These are phyloP conservation scores for Irpex sp. DNA, from an alignment of 1,284 basidiomycete genomes.

Conservation along the genomic window DNA sequence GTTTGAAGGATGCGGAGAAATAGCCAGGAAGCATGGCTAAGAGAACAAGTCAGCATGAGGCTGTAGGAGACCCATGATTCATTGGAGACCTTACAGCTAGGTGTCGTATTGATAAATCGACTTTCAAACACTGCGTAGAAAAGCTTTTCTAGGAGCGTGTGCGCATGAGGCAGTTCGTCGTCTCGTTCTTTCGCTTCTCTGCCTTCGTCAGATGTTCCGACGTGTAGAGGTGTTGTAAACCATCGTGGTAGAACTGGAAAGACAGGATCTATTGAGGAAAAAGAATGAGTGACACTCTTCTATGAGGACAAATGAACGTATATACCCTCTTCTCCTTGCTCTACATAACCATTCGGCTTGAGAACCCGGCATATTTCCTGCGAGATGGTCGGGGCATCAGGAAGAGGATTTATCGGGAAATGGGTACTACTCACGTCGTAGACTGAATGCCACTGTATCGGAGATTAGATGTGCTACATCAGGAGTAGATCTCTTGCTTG, in stretches of 20 bases:
- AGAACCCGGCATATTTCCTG: conserved; percentile 71
- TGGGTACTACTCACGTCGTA: conserved; percentile 48
- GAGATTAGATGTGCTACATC: not conserved
- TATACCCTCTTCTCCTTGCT: conserved; percentile 67
- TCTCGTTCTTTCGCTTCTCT: conserved; percentile 16
- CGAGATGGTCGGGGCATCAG: not conserved
- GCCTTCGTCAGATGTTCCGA: conserved; percentile 6
- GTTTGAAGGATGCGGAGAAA: conserved; percentile 69
- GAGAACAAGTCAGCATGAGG: not conserved
- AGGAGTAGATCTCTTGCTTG: conserved; percentile 19
- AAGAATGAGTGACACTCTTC: not conserved
- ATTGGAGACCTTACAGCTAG: conserved; percentile 23
- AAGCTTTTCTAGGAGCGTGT: conserved; percentile 31
- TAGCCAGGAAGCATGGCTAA: conserved; percentile 62
- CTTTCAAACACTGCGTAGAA: conserved; percentile 32
- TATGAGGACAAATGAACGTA: not conserved
- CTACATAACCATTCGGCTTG: conserved; percentile 61
- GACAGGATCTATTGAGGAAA: conserved; percentile 26
- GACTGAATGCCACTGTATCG: conserved; percentile 56
- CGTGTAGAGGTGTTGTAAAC: conserved; percentile 31
- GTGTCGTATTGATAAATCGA: conserved; percentile 32
- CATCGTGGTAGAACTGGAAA: conserved; percentile 34
- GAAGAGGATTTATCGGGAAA: too few relatives aligned
- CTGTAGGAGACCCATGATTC: not conserved
- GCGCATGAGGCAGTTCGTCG: conserved; percentile 26